phyloP scores from a whole-genome alignment of 2,329 filamentous ascomycete genomes.

The Aspergillus candidus region DNA sequence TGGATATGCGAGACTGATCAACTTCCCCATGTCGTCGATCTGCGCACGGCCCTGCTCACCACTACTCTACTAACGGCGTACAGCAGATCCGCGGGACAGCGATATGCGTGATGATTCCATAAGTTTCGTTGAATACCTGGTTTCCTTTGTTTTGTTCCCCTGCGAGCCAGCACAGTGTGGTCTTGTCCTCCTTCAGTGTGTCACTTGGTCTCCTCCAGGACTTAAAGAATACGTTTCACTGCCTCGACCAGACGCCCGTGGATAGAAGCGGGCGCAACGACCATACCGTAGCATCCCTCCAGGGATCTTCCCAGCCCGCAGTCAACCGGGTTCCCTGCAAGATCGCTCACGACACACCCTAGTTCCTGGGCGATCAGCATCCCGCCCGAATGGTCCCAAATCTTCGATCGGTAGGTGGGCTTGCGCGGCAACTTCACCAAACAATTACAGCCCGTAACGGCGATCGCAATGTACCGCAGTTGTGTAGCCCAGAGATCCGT shows the following conservation, averaged over 20 bases:
- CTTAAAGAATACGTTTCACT: slow-evolving; percentile 20
- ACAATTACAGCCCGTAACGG: slow-evolving; percentile 46
- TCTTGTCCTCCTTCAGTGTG: too few relatives aligned
- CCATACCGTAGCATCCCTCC: slow-evolving; percentile 35
- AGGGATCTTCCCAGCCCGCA: slow-evolving; percentile 40
- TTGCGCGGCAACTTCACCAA: slow-evolving; percentile 45
- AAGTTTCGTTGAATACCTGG: too few relatives aligned
- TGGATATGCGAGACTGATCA: too few relatives aligned
- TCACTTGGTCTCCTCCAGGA: not conserved
- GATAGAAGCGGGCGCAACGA: slow-evolving; percentile 35
- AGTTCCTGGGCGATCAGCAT: slow-evolving; percentile 47
- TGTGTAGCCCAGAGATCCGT: slow-evolving; percentile 50
- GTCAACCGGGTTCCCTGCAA: slow-evolving; percentile 46
- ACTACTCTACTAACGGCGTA: not conserved
- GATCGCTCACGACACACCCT: slow-evolving; percentile 47
- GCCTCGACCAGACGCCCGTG: slow-evolving; percentile 30
- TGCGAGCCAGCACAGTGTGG: too few relatives aligned
- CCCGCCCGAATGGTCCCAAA: slow-evolving; percentile 54
- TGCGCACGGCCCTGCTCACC: slow-evolving; percentile 7
- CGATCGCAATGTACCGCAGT: slow-evolving; percentile 49
- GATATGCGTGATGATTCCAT: too few relatives aligned
- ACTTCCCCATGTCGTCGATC: slow-evolving; percentile 9
- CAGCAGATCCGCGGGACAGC: too few relatives aligned
- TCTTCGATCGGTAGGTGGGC: slow-evolving; percentile 40
- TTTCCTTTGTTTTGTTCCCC: too few relatives aligned